Conservation (phyloP, 2,329 filamentous ascomycete species). For the Botrytis deweyae region DNA sequence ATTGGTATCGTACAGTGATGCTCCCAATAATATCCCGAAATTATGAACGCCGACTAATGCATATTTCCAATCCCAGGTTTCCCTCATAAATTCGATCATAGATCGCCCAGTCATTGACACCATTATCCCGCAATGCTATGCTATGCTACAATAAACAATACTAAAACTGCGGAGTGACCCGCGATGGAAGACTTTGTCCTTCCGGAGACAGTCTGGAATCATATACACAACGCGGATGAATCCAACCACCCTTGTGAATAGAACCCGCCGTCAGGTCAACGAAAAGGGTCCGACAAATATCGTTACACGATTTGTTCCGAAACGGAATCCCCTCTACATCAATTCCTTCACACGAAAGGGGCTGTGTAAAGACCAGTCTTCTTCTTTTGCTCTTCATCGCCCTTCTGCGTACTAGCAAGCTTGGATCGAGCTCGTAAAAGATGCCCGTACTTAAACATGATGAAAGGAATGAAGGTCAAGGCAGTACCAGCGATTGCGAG, state of each 20-base stretch:
- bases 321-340: background rate
- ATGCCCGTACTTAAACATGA: conserved; percentile 22
- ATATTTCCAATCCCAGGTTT: conserved; percentile 3
- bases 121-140: conserved; percentile 5
- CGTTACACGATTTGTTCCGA: background rate
- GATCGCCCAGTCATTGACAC: conserved; percentile 1
- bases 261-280: background rate
- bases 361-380: conserved; percentile 6
- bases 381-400: background rate
- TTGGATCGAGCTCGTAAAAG: conserved; percentile 45
- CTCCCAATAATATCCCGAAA: background rate
- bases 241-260: background rate
- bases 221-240: background rate
- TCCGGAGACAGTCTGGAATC: background rate
- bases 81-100: conserved; percentile 4
- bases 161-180: background rate
- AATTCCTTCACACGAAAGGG: background rate
- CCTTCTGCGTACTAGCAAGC: conserved; percentile 44
- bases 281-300: background rate
- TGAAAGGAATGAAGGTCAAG: conserved; percentile 17
- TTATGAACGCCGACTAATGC: conserved; percentile 8
- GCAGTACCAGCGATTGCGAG: conserved; percentile 14
- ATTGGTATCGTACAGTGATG: conserved; percentile 6
- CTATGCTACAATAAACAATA: conserved; percentile 13
- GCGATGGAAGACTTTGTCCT: background rate